phyloP scores from a whole-genome alignment of 2,329 filamentous ascomycete species.

The Thermoascus crustaceus region DNA sequence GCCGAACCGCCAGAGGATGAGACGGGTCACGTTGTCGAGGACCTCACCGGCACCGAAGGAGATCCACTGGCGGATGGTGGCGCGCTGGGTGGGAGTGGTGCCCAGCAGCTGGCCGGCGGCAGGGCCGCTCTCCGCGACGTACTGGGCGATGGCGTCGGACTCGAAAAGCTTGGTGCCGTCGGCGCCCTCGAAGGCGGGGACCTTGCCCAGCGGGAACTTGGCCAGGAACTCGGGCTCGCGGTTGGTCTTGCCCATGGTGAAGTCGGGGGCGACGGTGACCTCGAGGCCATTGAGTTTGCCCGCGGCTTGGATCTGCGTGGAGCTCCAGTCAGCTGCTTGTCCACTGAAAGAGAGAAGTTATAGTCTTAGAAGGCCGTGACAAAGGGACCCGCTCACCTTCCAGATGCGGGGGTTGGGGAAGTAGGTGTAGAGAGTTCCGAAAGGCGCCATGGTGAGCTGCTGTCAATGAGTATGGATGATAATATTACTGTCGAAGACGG shows the following conservation, averaged over 20 bases:
- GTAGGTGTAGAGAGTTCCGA: not conserved
- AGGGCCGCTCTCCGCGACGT: constrained; percentile 41
- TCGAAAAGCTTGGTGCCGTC: constrained; percentile 43
- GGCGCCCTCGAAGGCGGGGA: constrained; percentile 42
- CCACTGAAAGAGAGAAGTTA: not conserved
- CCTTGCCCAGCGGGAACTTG: constrained; percentile 47
- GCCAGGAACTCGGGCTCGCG: constrained; percentile 38
- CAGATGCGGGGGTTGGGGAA: not conserved
- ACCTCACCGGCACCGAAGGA: constrained; percentile 31
- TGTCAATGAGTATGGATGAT: too few species aligned
- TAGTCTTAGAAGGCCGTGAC: too few species aligned
- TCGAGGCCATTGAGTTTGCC: constrained; percentile 30
- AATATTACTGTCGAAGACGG: too few species aligned
- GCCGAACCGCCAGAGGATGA: constrained; percentile 16
- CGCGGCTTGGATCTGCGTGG: constrained; percentile 20
- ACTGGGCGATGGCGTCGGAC: constrained; percentile 41
- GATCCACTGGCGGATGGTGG: constrained; percentile 41
- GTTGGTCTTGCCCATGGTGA: constrained; percentile 38
- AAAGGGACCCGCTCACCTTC: too few species aligned
- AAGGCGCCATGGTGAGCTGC: not conserved
- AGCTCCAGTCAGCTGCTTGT: not conserved
- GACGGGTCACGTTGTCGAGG: constrained; percentile 10
- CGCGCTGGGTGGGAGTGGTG: constrained; percentile 31
- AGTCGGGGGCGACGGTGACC: constrained; percentile 24
- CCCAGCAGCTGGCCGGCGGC: constrained; percentile 40